Conservation (phyloP, 2,329 filamentous ascomycete genomes). For the Lecanosticta acicola region DNA sequence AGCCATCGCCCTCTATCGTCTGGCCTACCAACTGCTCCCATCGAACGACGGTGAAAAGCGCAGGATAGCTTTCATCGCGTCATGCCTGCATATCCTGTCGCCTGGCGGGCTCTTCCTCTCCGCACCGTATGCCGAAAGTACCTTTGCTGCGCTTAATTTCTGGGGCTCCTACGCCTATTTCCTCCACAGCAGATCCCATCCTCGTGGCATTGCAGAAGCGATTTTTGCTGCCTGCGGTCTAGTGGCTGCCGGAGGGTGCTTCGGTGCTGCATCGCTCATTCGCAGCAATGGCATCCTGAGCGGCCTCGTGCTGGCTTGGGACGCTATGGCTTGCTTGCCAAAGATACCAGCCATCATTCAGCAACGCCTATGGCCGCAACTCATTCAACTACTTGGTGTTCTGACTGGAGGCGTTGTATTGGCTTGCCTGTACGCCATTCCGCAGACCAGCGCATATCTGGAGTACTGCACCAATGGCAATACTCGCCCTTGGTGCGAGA, state of each 20-base stretch:
- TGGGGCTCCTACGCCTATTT: conserved; percentile 66
- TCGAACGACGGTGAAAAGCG: conserved; percentile 28
- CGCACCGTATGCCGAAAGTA: conserved; percentile 75
- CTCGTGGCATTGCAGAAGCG: background rate
- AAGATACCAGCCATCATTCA: conserved; percentile 37
- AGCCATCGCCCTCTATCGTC: conserved; percentile 63
- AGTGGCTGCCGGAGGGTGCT: conserved; percentile 36
- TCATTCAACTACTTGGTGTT: conserved; percentile 34
- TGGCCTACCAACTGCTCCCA: conserved; percentile 55
- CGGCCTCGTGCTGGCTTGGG: conserved; percentile 67
- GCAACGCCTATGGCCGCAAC: conserved; percentile 5
- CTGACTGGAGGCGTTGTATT: conserved; percentile 63
- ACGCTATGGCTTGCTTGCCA: conserved; percentile 44
- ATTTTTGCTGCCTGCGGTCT: conserved; percentile 26
- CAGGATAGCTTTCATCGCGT: conserved; percentile 61
- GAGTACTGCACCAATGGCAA: conserved; percentile 55
- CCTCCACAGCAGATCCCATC: conserved; percentile 24
- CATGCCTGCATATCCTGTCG: conserved; percentile 72
- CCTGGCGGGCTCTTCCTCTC: conserved; percentile 87
- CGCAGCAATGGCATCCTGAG: conserved; percentile 84
- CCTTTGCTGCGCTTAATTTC: conserved; percentile 74
- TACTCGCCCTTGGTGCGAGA: conserved; percentile 66
- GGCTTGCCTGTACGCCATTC: conserved; percentile 60
- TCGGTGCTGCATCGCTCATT: conserved; percentile 67
- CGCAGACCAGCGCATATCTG: conserved; percentile 69